Evolutionary conservation across 306 rosid species (phyloP).

Genomic region (Carpinus fangiana): DNA sequence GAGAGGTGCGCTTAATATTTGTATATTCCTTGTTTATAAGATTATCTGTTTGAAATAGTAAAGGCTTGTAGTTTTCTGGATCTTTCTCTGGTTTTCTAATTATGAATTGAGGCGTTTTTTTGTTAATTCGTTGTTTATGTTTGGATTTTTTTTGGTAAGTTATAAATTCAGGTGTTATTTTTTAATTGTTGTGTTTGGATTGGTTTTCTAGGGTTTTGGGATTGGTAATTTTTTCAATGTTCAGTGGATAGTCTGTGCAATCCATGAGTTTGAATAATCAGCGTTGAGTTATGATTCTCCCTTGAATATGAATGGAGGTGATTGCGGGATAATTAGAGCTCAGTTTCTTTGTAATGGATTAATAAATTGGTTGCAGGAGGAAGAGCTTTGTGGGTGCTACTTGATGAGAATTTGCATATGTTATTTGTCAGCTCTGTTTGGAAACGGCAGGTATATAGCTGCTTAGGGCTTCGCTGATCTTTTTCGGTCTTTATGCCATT

Average conservation of each 20-base stretch:
- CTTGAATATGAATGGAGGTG: neutral
- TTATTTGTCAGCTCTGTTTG: too few species aligned
- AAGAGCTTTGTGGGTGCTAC: neutral
- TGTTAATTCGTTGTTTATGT: neutral
- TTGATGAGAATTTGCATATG: too few species aligned
- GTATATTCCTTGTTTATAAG: neutral
- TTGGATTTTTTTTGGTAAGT: neutral
- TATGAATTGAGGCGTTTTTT: neutral
- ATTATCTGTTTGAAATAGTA: neutral
- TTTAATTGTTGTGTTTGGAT: neutral
- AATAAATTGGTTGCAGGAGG: neutral
- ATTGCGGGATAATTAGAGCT: neutral
- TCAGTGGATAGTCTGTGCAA: neutral
- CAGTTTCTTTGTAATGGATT: neutral
- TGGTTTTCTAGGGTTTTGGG: neutral
- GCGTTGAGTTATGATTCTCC: neutral
- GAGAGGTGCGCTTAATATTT: neutral
- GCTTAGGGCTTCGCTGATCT: neutral
- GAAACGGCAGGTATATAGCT: neutral
- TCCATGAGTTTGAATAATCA: neutral
- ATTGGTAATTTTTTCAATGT: neutral
- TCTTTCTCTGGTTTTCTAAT: neutral
- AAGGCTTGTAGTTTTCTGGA: neutral
- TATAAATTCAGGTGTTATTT: too few species aligned
- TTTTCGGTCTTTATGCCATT: neutral